Evolutionary conservation across 2,329 filamentous ascomycete species (phyloP), one percentile per base, ranked within the genome.

Genomic region (Myriosclerotinia scirpicola): DNA sequence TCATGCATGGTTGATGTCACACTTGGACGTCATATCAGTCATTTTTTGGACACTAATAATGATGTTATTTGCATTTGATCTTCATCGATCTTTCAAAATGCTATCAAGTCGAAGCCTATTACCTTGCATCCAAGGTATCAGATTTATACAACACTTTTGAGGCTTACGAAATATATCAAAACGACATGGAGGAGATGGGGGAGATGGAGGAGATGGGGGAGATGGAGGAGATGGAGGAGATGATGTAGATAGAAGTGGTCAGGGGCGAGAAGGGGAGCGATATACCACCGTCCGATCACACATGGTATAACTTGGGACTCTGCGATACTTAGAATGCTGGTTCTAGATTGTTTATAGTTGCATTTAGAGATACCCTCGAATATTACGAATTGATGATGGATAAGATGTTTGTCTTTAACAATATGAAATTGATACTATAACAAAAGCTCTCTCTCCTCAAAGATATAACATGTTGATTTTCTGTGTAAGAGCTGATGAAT

Each of bases 311-410:
- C 1, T 20, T 20, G 44, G 17, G 38, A 17, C 3, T 11, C 15
- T 7, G 22, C 14, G 11, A 42, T 30, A 44, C n/a, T 40, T 22
- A 7, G 38, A 40, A 30, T 34, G 30, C 15, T 30, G 14, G 9
- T 34, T 15, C 12, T 46, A 40, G 7, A 58, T 0, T 4, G 7
- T n/a, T 46, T 59, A 30, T 46, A 59, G 26, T 22, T 59, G 42
- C 12, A 48, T n/a, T 60, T 60, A 42, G n/a, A 60, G 42, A 60
- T 48, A 60, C 56, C 42, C 42, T 60, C 30, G 30, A 36, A 34
- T n/a, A 36, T 59, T 26, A 22, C 30, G 9, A 2, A 20, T 48
- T 48, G 12, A 6, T 34, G 8, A 3, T 20, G 12, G 12, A 46
- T 36, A 36, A 22, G 20, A 6, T 22, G 17, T 54, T 54, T 36